Percentiles rank a stretch among this genome's conserved stretches.
Evolutionary conservation across 2,329 filamentous ascomycete genomes (phyloP).

Genomic region (Alternaria conjuncta): DNA sequence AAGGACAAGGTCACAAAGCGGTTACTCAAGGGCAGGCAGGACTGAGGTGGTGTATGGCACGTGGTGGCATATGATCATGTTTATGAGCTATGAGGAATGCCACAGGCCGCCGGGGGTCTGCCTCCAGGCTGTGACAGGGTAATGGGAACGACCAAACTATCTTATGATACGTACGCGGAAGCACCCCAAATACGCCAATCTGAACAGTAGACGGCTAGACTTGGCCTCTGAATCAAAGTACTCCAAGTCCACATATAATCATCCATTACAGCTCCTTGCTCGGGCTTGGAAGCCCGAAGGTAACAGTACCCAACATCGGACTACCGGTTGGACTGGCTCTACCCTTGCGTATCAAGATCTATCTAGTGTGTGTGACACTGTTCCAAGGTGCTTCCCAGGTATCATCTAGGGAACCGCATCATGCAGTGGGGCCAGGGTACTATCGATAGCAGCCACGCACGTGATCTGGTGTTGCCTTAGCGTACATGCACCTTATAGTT

Average conservation of each 20-base stretch:
- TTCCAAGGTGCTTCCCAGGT: neutral
- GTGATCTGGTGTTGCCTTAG: constrained; percentile 27
- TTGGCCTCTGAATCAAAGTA: constrained; percentile 14
- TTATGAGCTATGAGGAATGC: constrained; percentile 21
- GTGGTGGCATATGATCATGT: constrained; percentile 12
- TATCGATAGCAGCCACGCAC: constrained; percentile 11
- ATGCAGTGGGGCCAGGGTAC: neutral
- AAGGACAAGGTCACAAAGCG: constrained; percentile 99
- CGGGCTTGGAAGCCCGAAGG: neutral
- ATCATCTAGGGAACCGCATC: neutral
- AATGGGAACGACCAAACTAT: constrained; percentile 1
- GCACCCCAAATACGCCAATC: neutral
- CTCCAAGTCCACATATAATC: constrained; percentile 18
- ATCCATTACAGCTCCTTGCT: neutral
- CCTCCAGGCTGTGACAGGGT: constrained; percentile 15
- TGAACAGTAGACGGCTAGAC: neutral
- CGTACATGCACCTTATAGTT: constrained; percentile 12
- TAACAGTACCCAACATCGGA: neutral
- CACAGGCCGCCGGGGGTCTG: neutral
- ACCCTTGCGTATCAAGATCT: neutral
- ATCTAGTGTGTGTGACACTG: neutral
- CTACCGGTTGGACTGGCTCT: neutral
- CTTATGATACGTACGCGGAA: neutral
- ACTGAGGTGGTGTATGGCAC: constrained; percentile 53
- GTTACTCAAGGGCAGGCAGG: constrained; percentile 96